Conservation (phyloP, 2,329 filamentous ascomycete genomes). For the Diaporthe sp. region DNA sequence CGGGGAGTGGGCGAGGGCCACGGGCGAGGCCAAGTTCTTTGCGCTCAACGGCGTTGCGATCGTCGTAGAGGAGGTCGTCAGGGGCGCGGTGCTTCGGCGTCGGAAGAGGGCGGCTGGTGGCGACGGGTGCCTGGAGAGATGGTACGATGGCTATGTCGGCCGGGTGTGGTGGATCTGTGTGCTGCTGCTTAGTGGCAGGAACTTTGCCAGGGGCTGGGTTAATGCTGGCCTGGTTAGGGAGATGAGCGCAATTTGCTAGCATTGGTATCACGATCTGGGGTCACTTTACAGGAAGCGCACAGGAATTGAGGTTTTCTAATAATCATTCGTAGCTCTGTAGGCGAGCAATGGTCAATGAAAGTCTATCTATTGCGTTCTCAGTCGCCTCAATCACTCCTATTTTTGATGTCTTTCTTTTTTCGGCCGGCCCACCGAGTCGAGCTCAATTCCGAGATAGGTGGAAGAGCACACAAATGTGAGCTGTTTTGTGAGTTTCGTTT, state of each 20-base stretch:
- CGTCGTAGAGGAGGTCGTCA: slow-evolving; percentile 42
- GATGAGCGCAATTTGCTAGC: slow-evolving; percentile 28
- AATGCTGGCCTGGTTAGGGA: slow-evolving; percentile 49
- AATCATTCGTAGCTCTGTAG: not conserved
- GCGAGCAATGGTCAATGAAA: not conserved
- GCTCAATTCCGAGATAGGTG: not conserved
- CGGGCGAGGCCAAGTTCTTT: slow-evolving; percentile 47
- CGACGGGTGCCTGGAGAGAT: slow-evolving; percentile 32
- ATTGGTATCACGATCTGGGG: not conserved
- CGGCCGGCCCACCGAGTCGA: not conserved
- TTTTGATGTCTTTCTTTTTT: not conserved
- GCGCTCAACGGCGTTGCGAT: slow-evolving; percentile 45
- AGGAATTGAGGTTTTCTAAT: not conserved
- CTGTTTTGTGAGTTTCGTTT: not conserved
- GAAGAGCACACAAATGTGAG: not conserved
- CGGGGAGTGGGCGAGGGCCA: slow-evolving; percentile 45
- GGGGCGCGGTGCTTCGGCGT: slow-evolving; percentile 34
- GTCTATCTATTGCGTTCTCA: not conserved
- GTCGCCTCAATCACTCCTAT: not conserved
- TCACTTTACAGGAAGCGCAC: not conserved
- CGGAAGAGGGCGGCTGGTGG: slow-evolving; percentile 34
- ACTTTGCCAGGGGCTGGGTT: slow-evolving; percentile 55
- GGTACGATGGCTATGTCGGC: slow-evolving; percentile 47
- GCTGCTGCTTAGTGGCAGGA: slow-evolving; percentile 50
- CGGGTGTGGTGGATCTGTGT: slow-evolving; percentile 52